Percentiles rank a stretch among this genome's conserved stretches.
These are phyloP conservation scores for Chaetothyriales sp. DNA, from an alignment of 2,329 filamentous ascomycete genomes.

Conservation along the genomic window DNA sequence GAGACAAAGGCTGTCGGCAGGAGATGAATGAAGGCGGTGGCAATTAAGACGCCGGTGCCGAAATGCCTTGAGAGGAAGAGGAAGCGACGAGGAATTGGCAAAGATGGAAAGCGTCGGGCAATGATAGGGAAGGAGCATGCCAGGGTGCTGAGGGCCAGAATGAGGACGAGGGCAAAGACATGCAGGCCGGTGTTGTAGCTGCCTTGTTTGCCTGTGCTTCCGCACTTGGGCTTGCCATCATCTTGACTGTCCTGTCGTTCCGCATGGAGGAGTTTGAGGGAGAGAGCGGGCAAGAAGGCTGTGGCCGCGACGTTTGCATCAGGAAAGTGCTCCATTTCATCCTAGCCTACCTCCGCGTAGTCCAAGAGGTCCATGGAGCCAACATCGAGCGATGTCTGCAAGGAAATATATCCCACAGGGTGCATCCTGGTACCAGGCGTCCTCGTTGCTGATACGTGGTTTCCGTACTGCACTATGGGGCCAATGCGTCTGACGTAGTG, in stretches of 20 bases:
- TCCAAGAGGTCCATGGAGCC: not conserved
- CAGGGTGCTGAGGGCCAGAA: slow-evolving; percentile 45
- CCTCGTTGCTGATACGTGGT: not conserved
- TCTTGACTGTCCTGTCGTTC: slow-evolving; percentile 37
- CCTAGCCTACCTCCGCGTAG: not conserved
- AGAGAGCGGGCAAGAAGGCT: slow-evolving; percentile 4
- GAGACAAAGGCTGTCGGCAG: slow-evolving; percentile 53
- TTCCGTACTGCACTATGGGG: not conserved
- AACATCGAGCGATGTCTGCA: not conserved
- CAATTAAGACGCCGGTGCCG: slow-evolving; percentile 71
- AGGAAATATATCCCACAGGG: not conserved
- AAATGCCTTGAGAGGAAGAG: slow-evolving; percentile 59
- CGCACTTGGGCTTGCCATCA: slow-evolving; percentile 34
- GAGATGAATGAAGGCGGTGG: slow-evolving; percentile 70
- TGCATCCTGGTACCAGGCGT: not conserved
- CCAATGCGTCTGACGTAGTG: not conserved
- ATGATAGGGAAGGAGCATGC: slow-evolving; percentile 54
- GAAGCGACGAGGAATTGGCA: slow-evolving; percentile 43
- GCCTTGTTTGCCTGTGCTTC: slow-evolving; percentile 22
- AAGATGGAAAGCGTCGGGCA: slow-evolving; percentile 42
- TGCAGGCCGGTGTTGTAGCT: slow-evolving; percentile 52
- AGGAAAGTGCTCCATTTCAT: not conserved
- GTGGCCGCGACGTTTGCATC: not conserved
- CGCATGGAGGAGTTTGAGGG: slow-evolving; percentile 27
- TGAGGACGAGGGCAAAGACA: slow-evolving; percentile 52